Percentiles rank a stretch among this genome's conserved stretches.
phyloP scores from a whole-genome alignment of 1,284 basidiomycete genomes.

The Grifola frondosa region DNA sequence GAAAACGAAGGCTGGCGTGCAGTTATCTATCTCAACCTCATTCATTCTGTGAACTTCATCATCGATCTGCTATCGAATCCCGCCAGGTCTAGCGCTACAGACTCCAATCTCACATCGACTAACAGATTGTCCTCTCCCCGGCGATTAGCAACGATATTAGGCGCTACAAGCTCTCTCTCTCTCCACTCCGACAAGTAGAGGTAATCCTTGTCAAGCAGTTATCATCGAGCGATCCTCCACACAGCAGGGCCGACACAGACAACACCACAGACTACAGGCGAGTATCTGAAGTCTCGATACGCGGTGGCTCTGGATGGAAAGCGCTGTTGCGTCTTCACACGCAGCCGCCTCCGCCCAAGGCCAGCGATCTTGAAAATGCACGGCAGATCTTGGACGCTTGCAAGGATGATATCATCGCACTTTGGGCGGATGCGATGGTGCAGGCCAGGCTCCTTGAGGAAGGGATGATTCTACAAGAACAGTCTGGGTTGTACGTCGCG shows the following conservation, averaged over 20 bases:
- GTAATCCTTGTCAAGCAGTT: slow-evolving; percentile 38
- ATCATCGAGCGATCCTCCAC: slow-evolving; percentile 20
- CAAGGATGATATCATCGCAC: slow-evolving; percentile 46
- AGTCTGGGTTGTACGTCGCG: slow-evolving; percentile 58
- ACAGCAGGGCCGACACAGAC: slow-evolving; percentile 6
- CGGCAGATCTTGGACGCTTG: slow-evolving; percentile 52
- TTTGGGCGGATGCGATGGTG: slow-evolving; percentile 49
- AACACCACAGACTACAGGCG: slow-evolving; percentile 34
- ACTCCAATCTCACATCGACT: too few relatives aligned
- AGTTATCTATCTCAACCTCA: slow-evolving; percentile 61
- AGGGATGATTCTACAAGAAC: slow-evolving; percentile 49
- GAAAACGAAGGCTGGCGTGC: slow-evolving; percentile 59
- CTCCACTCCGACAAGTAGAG: slow-evolving; percentile 55
- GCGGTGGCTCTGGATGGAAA: slow-evolving; percentile 50
- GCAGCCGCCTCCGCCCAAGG: slow-evolving; percentile 3
- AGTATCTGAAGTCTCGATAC: slow-evolving; percentile 48
- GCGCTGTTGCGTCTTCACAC: slow-evolving; percentile 22
- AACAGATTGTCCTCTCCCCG: slow-evolving; percentile 10
- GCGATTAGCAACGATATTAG: slow-evolving; percentile 35
- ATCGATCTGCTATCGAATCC: slow-evolving; percentile 40
- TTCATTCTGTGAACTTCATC: slow-evolving; percentile 57
- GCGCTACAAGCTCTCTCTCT: slow-evolving; percentile 46
- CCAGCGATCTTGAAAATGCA: slow-evolving; percentile 39
- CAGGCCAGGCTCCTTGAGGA: slow-evolving; percentile 41
- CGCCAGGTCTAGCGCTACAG: neutral